Base-by-base conservation (phyloP, 2,329 filamentous ascomycete genomes). In the Pestalotiopsis sp. region DNA sequence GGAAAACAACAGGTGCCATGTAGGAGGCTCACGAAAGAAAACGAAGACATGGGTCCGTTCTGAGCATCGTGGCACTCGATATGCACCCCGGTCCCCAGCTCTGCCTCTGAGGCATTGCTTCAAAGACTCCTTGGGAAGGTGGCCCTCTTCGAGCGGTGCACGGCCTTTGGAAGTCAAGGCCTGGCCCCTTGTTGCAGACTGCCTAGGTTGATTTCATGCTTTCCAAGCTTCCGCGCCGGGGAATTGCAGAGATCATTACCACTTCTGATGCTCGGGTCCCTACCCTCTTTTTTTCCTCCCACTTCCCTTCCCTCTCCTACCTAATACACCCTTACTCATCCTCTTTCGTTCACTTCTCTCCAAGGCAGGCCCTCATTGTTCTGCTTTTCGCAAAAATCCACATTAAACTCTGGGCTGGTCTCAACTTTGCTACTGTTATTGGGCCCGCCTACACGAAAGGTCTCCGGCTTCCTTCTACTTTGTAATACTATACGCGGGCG, bases 321-420 rank as follows among this genome's bases (percentile, higher is more conserved):
- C 31, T 36, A 36, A 36, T 36, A 71, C 73, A 57, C 68, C 60
- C 68, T 61, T 62, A 68, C 65, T 52, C 71, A 63, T 70, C 68
- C 58, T 66, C 31, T 70, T 63, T 66, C 65, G 65, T 70, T 72
- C 65, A 68, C 69, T 60, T 69, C 68, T 67, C 31, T 65, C 69
- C 45, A 72, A 75, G 76, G 75, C 75, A 63, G 75, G 75, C 68
- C 75, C 73, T 77, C 70, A 63, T 74, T 73, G 72, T 72, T 73
- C 73, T 56, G 71, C 73, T 76, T 67, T 69, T 69, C 60, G 69
- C 68, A 58, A 60, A 68, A 58, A 56, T n/a, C 58, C 59, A 52
- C 45, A 52, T 38, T 67, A 27, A 57, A 52, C 23, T 67, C 70
- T 71, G 71, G 69, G 70, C 68, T 73, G 71, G 72, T 67, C 70